Evolutionary conservation across 768 basidiomycete genomes (phyloP).

Genomic region (Amanita brunnescens): DNA sequence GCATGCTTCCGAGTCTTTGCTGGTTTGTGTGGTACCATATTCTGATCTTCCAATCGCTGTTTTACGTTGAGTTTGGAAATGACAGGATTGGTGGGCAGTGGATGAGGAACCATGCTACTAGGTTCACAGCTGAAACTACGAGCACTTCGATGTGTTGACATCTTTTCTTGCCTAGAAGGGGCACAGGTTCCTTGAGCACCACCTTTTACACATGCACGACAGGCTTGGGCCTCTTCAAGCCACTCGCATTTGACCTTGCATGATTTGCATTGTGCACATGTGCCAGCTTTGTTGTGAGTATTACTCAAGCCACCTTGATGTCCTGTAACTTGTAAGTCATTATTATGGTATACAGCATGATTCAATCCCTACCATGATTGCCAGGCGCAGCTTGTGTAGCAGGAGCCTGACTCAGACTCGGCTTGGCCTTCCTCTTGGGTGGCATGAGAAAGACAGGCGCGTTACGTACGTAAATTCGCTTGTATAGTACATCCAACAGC

Average conservation of each 20-base stretch:
- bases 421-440: not conserved
- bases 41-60: not conserved
- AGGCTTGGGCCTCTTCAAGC: no score
- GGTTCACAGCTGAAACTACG: conserved; percentile 1
- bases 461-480: not conserved
- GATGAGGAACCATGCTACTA: not conserved
- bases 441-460: not conserved
- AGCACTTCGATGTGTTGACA: not conserved
- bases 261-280: not conserved
- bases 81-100: conserved; percentile 1
- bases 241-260: not conserved
- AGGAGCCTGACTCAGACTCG: not conserved
- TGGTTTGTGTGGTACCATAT: not conserved
- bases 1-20: no score
- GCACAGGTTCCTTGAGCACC: no score
- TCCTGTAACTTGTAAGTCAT: no score
- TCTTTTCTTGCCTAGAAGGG: conserved; percentile 3
- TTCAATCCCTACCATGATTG: no score
- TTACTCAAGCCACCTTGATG: no score
- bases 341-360: no score
- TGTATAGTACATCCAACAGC: no score
- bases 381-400: no score
- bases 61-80: not conserved
- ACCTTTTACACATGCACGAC: no score
- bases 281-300: no score